These are phyloP conservation scores for Prunus padus DNA, from an alignment of 306 rosid genomes.

Conservation along the genomic window DNA sequence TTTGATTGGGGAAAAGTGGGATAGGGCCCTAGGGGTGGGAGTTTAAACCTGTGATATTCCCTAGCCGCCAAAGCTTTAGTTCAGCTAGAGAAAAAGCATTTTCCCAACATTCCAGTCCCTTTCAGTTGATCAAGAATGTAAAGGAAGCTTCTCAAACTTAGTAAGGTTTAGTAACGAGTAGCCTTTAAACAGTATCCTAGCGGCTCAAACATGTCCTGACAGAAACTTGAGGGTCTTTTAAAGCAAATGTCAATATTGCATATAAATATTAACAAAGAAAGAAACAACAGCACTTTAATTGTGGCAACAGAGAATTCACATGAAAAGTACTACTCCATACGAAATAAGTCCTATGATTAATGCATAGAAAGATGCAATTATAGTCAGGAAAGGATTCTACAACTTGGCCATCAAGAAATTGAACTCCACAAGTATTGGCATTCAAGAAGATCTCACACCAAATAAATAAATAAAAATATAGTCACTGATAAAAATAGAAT, in stretches of 20 bases:
- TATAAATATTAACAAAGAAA: not conserved
- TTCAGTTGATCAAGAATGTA: not conserved
- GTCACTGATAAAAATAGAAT: not conserved
- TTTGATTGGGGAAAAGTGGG: not conserved
- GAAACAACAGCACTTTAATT: not conserved
- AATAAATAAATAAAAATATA: too few relatives aligned
- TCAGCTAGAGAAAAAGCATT: not conserved
- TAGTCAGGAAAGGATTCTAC: too few relatives aligned
- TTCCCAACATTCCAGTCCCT: not conserved
- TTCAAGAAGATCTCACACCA: too few relatives aligned
- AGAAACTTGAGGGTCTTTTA: not conserved
- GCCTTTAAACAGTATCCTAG: not conserved
- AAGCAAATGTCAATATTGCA: not conserved
- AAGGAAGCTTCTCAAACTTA: not conserved
- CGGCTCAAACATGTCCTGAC: not conserved
- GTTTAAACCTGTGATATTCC: not conserved
- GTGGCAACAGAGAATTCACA: not conserved
- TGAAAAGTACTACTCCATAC: not conserved
- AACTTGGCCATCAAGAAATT: too few relatives aligned
- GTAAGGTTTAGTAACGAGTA: not conserved
- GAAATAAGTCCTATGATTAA: not conserved
- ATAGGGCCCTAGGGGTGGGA: not conserved
- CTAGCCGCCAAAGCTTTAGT: not conserved
- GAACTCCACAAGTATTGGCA: too few relatives aligned
- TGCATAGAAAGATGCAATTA: not conserved